These are phyloP conservation scores for Fusarium sp. DNA, from an alignment of 2,329 filamentous ascomycete species.

Conservation along the genomic window DNA sequence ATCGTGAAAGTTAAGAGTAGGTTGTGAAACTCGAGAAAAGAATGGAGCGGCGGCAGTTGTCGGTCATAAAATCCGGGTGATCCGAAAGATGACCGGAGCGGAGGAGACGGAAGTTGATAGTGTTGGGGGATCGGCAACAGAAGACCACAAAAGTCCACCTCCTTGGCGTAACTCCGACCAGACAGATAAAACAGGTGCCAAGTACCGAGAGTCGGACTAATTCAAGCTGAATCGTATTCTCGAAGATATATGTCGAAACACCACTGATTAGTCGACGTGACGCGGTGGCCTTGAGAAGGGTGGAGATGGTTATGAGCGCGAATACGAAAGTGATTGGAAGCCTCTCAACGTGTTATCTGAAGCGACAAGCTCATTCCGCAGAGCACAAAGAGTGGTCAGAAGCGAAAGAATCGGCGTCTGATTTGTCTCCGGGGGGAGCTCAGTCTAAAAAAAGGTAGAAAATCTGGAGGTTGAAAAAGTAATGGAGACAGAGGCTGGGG, in stretches of 20 bases:
- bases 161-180: constrained; percentile 3
- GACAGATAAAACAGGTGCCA: constrained; percentile 4
- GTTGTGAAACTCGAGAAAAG: constrained; percentile 21
- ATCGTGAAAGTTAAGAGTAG: constrained; percentile 11
- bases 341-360: constrained; percentile 21
- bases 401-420: background rate
- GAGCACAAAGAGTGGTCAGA: background rate
- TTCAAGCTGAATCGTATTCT: constrained; percentile 5
- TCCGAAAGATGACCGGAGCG: constrained; percentile 44
- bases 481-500: constrained; percentile 33
- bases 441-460: constrained; percentile 5
- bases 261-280: constrained; percentile 21
- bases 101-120: constrained; percentile 28
- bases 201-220: background rate
- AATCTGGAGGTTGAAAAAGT: constrained; percentile 32
- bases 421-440: constrained; percentile 3
- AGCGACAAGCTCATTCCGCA: constrained; percentile 26
- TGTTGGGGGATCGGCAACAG: constrained; percentile 38
- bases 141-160: constrained; percentile 17
- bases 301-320: constrained; percentile 1
- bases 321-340: constrained; percentile 20
- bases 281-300: constrained; percentile 19
- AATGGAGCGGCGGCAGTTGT: constrained; percentile 19
- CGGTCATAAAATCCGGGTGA: constrained; percentile 29
- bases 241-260: constrained; percentile 20